Evolutionary conservation across 2,329 filamentous ascomycete genomes (phyloP).

Genomic region (Pseudogymnoascus sp.): DNA sequence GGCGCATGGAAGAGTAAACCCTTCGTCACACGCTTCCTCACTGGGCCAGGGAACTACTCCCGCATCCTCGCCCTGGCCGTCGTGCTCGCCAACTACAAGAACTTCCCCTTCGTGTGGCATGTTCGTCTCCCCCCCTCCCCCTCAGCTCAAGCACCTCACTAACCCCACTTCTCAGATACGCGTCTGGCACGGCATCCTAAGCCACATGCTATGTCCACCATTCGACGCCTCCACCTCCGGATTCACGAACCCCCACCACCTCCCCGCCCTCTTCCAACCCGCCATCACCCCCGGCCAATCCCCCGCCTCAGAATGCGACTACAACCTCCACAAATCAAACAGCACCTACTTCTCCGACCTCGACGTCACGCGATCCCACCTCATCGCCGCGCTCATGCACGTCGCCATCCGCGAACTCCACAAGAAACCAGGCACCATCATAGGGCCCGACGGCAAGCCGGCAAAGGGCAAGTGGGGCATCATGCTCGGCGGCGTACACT

Average conservation of each 20-base stretch:
- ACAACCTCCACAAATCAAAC: slow-evolving; percentile 67
- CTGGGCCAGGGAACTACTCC: slow-evolving; percentile 25
- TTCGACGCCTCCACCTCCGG: slow-evolving; percentile 30
- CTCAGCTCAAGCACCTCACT: background rate
- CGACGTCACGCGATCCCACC: slow-evolving; percentile 67
- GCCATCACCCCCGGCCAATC: slow-evolving; percentile 50
- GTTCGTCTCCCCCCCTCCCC: slow-evolving; percentile 30
- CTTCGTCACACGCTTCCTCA: slow-evolving; percentile 19
- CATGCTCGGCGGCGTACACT: slow-evolving; percentile 64
- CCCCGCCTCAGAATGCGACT: slow-evolving; percentile 57
- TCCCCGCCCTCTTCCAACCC: slow-evolving; percentile 52
- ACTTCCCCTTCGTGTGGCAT: slow-evolving; percentile 51
- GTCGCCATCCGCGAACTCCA: slow-evolving; percentile 47
- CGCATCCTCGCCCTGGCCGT: slow-evolving; percentile 29
- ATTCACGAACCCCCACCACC: slow-evolving; percentile 23
- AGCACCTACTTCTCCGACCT: slow-evolving; percentile 63
- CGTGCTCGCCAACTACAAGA: slow-evolving; percentile 47
- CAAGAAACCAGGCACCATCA: slow-evolving; percentile 38
- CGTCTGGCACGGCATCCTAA: slow-evolving; percentile 38
- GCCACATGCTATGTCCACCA: slow-evolving; percentile 35
- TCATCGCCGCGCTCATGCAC: slow-evolving; percentile 61
- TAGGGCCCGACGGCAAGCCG: slow-evolving; percentile 41
- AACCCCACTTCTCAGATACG: slow-evolving; percentile 30
- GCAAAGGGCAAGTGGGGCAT: slow-evolving; percentile 49
- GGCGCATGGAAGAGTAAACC: slow-evolving; percentile 21